Conservation (phyloP, 345 rosid species). For the Gossypium turneri region DNA sequence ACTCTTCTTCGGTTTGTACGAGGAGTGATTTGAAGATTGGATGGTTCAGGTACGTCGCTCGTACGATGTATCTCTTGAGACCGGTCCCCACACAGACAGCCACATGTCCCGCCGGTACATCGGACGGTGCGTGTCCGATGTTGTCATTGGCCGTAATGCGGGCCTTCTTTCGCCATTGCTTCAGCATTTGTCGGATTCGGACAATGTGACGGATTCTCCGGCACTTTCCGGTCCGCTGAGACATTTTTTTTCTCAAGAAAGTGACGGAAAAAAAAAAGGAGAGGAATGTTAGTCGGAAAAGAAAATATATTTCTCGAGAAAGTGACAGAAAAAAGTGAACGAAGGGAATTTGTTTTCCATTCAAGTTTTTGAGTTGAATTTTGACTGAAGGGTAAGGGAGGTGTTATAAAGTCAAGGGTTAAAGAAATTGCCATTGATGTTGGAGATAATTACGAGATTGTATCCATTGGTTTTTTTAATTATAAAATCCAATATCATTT, state of each 20-base stretch:
- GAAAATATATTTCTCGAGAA: conserved; percentile 17
- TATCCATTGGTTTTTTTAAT: conserved; percentile 7
- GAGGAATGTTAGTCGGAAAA: not conserved
- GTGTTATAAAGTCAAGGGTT: not conserved
- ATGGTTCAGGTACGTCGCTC: conserved; percentile 75
- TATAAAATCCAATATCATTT: no score
- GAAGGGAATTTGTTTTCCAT: not conserved
- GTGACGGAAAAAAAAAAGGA: not conserved
- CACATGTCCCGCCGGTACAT: conserved; percentile 80
- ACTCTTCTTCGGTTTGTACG: conserved; percentile 75
- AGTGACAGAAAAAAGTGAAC: conserved; percentile 13
- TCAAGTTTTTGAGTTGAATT: not conserved
- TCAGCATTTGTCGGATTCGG: conserved; percentile 72
- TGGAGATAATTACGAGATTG: conserved; percentile 22
- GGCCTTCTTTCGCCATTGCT: conserved; percentile 70
- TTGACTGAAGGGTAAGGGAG: not conserved
- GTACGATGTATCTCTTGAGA: conserved; percentile 57
- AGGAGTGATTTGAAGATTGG: conserved; percentile 68
- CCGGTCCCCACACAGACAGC: conserved; percentile 66
- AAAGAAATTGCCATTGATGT: not conserved
- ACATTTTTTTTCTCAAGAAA: conserved; percentile 19
- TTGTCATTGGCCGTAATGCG: conserved; percentile 26
- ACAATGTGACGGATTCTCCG: conserved; percentile 67
- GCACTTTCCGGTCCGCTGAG: conserved; percentile 33
- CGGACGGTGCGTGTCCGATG: conserved; percentile 35